Conservation (phyloP, 768 basidiomycete species). For the Gyrodon lividus region DNA sequence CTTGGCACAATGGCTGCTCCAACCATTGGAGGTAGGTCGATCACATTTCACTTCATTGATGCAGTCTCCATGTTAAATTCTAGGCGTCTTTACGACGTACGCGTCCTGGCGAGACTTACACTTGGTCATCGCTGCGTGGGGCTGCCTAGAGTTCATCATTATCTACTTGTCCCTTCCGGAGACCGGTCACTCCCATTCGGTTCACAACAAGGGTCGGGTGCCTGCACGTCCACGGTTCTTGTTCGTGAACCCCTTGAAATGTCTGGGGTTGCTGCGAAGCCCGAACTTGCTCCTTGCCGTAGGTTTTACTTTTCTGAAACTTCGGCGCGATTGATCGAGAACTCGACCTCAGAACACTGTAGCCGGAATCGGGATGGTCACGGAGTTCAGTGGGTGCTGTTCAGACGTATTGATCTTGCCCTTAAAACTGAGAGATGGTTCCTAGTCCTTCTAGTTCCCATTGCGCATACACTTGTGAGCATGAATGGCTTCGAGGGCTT, state of each 20-base stretch:
- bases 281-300: slow-evolving; percentile 30
- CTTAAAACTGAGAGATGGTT: background rate
- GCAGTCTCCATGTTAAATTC: background rate
- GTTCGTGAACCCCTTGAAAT: slow-evolving; percentile 37
- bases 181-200: slow-evolving; percentile 43
- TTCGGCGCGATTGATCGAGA: slow-evolving; percentile 34
- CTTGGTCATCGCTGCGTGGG: slow-evolving; percentile 37
- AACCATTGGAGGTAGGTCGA: slow-evolving; percentile 43
- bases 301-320: slow-evolving; percentile 1
- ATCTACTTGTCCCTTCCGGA: slow-evolving; percentile 52
- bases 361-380: slow-evolving; percentile 18
- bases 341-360: slow-evolving; percentile 42
- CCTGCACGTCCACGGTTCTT: slow-evolving; percentile 28
- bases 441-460: slow-evolving; percentile 46
- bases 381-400: slow-evolving; percentile 32
- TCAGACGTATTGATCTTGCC: background rate
- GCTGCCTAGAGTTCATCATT: slow-evolving; percentile 36
- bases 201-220: slow-evolving; percentile 35
- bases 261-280: slow-evolving; percentile 28
- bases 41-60: background rate
- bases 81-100: slow-evolving; percentile 49
- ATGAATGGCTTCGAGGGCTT: background rate
- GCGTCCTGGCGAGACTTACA: slow-evolving; percentile 62
- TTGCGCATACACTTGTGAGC: slow-evolving; percentile 60
- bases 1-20: slow-evolving; percentile 60